Percentiles rank a stretch among this genome's conserved stretches.
Conservation (phyloP, 208 protist species). For the Borovskyia barvae region DNA sequence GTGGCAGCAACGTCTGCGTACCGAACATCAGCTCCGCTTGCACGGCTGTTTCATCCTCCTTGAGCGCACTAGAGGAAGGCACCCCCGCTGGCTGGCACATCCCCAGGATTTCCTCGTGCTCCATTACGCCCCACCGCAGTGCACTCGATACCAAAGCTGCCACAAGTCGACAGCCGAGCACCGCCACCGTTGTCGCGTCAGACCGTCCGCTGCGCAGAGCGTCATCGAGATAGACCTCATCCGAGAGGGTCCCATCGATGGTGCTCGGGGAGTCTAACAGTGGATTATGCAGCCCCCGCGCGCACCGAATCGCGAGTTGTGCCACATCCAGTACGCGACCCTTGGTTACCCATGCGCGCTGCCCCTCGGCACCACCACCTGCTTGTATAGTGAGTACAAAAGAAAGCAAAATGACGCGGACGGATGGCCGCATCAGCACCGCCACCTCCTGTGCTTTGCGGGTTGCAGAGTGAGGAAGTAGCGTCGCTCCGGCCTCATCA, state of each 20-base stretch:
- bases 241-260: slow-evolving; percentile 58
- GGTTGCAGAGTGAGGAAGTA: slow-evolving; percentile 32
- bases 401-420: slow-evolving; percentile 42
- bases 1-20: slow-evolving; percentile 39
- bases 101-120: not conserved
- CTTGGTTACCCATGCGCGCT: slow-evolving; percentile 34
- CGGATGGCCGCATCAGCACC: slow-evolving; percentile 50
- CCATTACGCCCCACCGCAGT: slow-evolving; percentile 13
- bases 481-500: not conserved
- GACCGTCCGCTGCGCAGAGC: slow-evolving; percentile 44
- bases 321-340: slow-evolving; percentile 22
- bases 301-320: slow-evolving; percentile 31
- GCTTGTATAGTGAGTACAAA: slow-evolving; percentile 51
- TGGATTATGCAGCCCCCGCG: slow-evolving; percentile 36
- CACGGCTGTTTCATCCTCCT: slow-evolving; percentile 2
- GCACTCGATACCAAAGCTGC: slow-evolving; percentile 43
- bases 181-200: slow-evolving; percentile 52
- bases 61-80: no score
- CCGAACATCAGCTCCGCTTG: slow-evolving; percentile 19
- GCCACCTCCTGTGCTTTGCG: slow-evolving; percentile 29
- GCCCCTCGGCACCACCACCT: slow-evolving; percentile 9
- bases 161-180: slow-evolving; percentile 67
- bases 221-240: slow-evolving; percentile 76
- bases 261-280: slow-evolving; percentile 63
- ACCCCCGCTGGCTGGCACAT: not conserved